These are phyloP conservation scores for Pyrenopolyporus hunteri DNA, from an alignment of 495 filamentous ascomycete genomes.

Conservation along the genomic window DNA sequence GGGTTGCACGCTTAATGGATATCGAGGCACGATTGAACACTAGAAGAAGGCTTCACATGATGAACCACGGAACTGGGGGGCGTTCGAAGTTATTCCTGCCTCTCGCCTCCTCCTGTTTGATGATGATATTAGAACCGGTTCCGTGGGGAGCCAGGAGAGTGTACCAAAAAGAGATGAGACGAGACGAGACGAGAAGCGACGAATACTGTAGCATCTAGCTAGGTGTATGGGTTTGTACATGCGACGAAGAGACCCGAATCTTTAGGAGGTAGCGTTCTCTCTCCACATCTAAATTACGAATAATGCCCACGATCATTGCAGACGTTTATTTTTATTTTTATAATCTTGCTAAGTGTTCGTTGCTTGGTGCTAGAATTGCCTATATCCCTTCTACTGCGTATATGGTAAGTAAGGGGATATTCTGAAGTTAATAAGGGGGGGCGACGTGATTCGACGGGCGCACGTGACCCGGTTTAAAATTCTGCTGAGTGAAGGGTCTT, in stretches of 20 bases:
- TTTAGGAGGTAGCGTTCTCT: constrained; percentile 14
- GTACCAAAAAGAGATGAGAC: constrained; percentile 24
- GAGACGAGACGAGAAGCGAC: constrained; percentile 1
- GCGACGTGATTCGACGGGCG: constrained; percentile 1
- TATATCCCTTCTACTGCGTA: too few relatives aligned
- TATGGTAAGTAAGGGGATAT: too few relatives aligned
- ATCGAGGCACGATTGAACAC: constrained; percentile 46
- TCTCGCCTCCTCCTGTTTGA: constrained; percentile 7
- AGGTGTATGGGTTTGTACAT: constrained; percentile 35
- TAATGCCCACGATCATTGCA: constrained; percentile 2
- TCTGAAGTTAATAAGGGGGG: not conserved
- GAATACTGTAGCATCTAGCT: constrained; percentile 37
- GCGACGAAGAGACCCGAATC: constrained; percentile 11
- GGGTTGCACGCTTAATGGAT: constrained; percentile 41
- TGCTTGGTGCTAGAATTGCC: not conserved
- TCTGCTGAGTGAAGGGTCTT: constrained; percentile 21
- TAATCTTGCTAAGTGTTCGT: not conserved
- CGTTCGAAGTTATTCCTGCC: constrained; percentile 31
- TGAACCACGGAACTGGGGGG: constrained; percentile 36
- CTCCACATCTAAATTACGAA: constrained; percentile 26
- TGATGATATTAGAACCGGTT: constrained; percentile 23
- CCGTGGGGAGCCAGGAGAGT: constrained; percentile 14
- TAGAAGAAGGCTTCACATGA: constrained; percentile 39
- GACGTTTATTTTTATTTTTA: not conserved
- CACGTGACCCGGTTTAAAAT: constrained; percentile 24